Evolutionary conservation across 1,284 basidiomycete species (phyloP).

Genomic region (Tremellales sp.): DNA sequence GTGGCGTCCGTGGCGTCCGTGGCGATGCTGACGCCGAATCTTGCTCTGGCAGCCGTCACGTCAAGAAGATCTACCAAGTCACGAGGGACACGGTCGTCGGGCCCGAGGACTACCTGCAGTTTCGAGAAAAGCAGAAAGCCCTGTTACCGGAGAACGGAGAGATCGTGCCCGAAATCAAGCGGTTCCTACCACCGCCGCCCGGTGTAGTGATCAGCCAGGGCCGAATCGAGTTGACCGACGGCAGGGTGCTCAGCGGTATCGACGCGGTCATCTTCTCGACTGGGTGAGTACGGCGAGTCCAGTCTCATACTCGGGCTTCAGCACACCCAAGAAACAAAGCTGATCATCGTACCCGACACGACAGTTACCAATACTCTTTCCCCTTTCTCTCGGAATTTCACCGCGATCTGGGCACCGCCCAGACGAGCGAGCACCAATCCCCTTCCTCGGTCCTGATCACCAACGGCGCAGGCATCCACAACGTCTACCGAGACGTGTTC

Average conservation of each 20-base stretch:
- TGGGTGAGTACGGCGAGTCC: slow-evolving; percentile 39
- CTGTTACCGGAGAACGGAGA: slow-evolving; percentile 40
- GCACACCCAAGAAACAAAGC: no score
- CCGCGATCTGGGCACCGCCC: slow-evolving; percentile 36
- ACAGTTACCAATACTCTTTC: slow-evolving; percentile 50
- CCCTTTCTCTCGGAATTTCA: slow-evolving; percentile 54
- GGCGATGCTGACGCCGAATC: neutral
- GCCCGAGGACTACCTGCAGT: slow-evolving; percentile 30
- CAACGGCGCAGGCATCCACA: slow-evolving; percentile 52
- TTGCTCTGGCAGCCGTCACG: slow-evolving; percentile 31
- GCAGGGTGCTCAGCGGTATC: slow-evolving; percentile 48
- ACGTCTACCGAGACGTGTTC: slow-evolving; percentile 53
- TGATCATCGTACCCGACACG: slow-evolving; percentile 1
- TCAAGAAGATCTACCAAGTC: slow-evolving; percentile 48
- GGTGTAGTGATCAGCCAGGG: slow-evolving; percentile 33
- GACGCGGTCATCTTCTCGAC: slow-evolving; percentile 52
- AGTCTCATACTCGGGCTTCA: neutral
- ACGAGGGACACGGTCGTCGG: slow-evolving; percentile 35
- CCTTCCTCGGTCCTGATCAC: slow-evolving; percentile 46
- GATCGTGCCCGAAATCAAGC: slow-evolving; percentile 42
- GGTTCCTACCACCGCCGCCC: slow-evolving; percentile 28
- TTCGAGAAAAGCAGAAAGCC: slow-evolving; percentile 30
- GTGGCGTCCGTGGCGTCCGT: no score
- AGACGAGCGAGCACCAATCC: slow-evolving; percentile 23
- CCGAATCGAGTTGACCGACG: slow-evolving; percentile 49